phyloP scores from a whole-genome alignment of 2,329 filamentous ascomycete species.

The Aotearoamyces nothofagi region DNA sequence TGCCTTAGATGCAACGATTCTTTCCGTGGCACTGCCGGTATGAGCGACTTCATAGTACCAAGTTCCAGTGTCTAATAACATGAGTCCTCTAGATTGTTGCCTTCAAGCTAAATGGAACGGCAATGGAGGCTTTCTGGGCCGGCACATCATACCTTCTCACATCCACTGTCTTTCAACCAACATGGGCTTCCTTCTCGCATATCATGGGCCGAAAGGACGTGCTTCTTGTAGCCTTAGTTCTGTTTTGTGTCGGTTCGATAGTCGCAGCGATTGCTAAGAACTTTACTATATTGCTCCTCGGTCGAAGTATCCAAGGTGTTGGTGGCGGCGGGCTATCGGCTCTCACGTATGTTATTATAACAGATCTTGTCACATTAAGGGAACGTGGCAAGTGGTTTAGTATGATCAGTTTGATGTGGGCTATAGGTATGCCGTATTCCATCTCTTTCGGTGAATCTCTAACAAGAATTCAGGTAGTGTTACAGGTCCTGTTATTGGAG shows the following conservation, averaged over 20 bases:
- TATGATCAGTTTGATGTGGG: constrained; percentile 12
- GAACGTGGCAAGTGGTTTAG: constrained; percentile 23
- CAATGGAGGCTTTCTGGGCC: constrained; percentile 51
- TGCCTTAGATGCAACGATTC: constrained; percentile 49
- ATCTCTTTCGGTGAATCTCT: too few species aligned
- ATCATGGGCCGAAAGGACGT: constrained; percentile 12
- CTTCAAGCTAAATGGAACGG: constrained; percentile 32
- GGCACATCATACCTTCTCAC: constrained; percentile 50
- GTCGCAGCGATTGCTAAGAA: constrained; percentile 18
- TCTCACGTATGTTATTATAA: constrained; percentile 27
- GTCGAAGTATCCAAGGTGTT: constrained; percentile 28
- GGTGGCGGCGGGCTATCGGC: constrained; percentile 32
- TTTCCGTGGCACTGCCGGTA: constrained; percentile 20
- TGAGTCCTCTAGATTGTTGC: constrained; percentile 31
- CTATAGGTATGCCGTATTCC: constrained; percentile 15
- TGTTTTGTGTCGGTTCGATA: constrained; percentile 15
- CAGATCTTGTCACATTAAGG: constrained; percentile 27
- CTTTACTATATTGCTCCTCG: constrained; percentile 15
- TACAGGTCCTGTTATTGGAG: constrained; percentile 23
- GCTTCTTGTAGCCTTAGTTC: constrained; percentile 8
- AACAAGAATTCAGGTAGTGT: too few species aligned
- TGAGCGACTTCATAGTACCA: constrained; percentile 3
- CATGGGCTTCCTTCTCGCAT: constrained; percentile 14
- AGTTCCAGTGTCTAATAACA: too few species aligned
- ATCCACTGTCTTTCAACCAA: constrained; percentile 44